phyloP scores from a whole-genome alignment of 352 stramenopile species.

The Pythium coloratum region DNA sequence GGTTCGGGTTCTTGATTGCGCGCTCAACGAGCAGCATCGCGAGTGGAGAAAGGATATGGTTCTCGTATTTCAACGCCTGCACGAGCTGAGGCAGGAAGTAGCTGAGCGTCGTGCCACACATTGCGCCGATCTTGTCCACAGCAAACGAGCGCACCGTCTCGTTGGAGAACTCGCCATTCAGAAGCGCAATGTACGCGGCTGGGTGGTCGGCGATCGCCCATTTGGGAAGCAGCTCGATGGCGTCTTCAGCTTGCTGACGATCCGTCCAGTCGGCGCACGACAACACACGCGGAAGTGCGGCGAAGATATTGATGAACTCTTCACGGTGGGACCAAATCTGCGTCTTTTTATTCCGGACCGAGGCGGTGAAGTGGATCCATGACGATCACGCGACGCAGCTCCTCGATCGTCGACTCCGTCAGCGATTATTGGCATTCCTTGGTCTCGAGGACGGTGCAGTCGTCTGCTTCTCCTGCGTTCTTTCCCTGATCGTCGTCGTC shows the following conservation, averaged over 20 bases:
- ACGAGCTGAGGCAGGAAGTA: conserved; percentile 89
- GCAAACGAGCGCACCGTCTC: conserved; percentile 77
- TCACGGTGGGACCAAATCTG: conserved; percentile 82
- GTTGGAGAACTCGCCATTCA: conserved; percentile 82
- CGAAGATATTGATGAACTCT: conserved; percentile 74
- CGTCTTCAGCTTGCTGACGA: conserved; percentile 64
- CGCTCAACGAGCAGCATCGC: conserved; percentile 81
- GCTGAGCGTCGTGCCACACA: conserved; percentile 85
- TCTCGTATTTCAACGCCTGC: conserved; percentile 91
- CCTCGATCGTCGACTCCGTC: conserved; percentile 49
- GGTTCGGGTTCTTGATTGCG: conserved; percentile 86
- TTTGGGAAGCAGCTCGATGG: conserved; percentile 57
- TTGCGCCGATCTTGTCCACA: conserved; percentile 70
- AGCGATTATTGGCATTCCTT: conserved; percentile 58
- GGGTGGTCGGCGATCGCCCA: conserved; percentile 73
- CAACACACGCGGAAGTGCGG: conserved; percentile 71
- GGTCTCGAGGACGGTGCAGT: conserved; percentile 52
- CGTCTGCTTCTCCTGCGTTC: conserved; percentile 52
- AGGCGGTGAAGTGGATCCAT: conserved; percentile 80
- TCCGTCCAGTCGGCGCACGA: conserved; percentile 84
- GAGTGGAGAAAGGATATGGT: conserved; percentile 77
- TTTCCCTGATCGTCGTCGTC: conserved; percentile 35
- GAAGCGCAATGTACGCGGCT: conserved; percentile 77
- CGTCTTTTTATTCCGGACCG: conserved; percentile 78
- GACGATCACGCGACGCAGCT: conserved; percentile 79